Evolutionary conservation across 148 eudicot genomes (phyloP).

Genomic region (Drosera capensis): DNA sequence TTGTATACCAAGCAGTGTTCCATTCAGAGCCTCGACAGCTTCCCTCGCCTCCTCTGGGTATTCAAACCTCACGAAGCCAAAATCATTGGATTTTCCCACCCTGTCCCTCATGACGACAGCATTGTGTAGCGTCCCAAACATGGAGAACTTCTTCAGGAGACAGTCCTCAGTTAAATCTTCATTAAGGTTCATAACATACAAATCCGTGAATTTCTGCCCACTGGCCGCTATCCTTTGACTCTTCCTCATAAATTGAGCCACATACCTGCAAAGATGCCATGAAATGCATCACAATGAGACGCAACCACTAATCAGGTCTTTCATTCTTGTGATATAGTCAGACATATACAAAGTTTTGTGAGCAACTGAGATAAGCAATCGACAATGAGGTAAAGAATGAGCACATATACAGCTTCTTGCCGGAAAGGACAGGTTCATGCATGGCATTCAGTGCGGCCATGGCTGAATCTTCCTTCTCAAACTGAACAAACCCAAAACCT

Average conservation of each 20-base stretch:
- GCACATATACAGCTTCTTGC: slow-evolving; percentile 31
- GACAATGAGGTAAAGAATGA: not conserved
- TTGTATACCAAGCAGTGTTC: slow-evolving; percentile 23
- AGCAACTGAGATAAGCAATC: not conserved
- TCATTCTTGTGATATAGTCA: not conserved
- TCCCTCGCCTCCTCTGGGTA: slow-evolving; percentile 22
- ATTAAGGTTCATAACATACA: slow-evolving; percentile 30
- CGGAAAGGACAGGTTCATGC: slow-evolving; percentile 23
- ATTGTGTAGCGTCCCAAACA: slow-evolving; percentile 21
- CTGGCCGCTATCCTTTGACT: slow-evolving; percentile 19
- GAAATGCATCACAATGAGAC: not conserved
- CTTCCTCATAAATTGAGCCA: slow-evolving; percentile 30
- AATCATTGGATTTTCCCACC: slow-evolving; percentile 31
- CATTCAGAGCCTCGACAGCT: slow-evolving; percentile 32
- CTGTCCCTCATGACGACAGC: slow-evolving; percentile 25
- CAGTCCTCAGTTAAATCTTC: slow-evolving; percentile 16
- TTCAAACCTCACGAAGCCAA: slow-evolving; percentile 28
- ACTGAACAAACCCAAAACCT: slow-evolving; percentile 46
- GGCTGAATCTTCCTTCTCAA: slow-evolving; percentile 29
- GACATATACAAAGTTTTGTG: not conserved
- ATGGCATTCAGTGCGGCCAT: slow-evolving; percentile 24
- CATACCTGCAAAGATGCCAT: slow-evolving; percentile 18
- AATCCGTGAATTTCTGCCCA: slow-evolving; percentile 18
- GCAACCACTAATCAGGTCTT: not conserved
- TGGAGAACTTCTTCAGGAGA: slow-evolving; percentile 27